Evolutionary conservation across 2,329 filamentous ascomycete genomes (phyloP).

Genomic region (Hymenoscyphus repandus): DNA sequence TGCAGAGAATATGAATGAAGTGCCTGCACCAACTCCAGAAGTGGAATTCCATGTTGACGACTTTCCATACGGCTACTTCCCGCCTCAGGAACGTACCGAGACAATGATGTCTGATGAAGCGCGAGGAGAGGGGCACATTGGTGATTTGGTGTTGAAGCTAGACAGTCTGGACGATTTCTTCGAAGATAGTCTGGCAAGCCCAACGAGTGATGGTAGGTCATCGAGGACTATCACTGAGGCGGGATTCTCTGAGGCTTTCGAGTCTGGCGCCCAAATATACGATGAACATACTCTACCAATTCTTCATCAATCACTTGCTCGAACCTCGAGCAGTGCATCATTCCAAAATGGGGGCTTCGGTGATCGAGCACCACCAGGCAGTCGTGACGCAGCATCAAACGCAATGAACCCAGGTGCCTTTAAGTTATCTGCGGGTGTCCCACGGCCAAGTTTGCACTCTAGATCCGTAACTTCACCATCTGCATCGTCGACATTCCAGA

Average conservation of each 20-base stretch:
- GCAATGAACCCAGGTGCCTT: slow-evolving; percentile 60
- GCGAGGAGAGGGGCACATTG: slow-evolving; percentile 66
- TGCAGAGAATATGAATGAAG: slow-evolving; percentile 49
- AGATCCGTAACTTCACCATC: slow-evolving; percentile 82
- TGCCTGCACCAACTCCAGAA: slow-evolving; percentile 69
- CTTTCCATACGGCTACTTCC: slow-evolving; percentile 61
- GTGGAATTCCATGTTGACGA: slow-evolving; percentile 91
- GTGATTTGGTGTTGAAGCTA: slow-evolving; percentile 75
- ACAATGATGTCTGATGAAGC: slow-evolving; percentile 82
- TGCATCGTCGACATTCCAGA: slow-evolving; percentile 49
- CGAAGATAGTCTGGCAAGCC: slow-evolving; percentile 56
- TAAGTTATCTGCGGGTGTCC: slow-evolving; percentile 37
- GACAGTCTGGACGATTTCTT: slow-evolving; percentile 81
- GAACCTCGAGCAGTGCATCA: slow-evolving; percentile 64
- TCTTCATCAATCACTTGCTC: slow-evolving; percentile 69
- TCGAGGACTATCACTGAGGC: slow-evolving; percentile 60
- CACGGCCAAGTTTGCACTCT: slow-evolving; percentile 66
- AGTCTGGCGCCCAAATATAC: slow-evolving; percentile 76
- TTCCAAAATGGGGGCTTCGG: slow-evolving; percentile 81
- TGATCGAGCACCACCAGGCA: slow-evolving; percentile 59
- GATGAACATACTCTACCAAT: slow-evolving; percentile 92
- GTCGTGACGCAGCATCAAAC: slow-evolving; percentile 54
- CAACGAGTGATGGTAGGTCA: slow-evolving; percentile 54
- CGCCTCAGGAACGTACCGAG: slow-evolving; percentile 59
- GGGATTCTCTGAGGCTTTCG: slow-evolving; percentile 60